These are phyloP conservation scores for Peniophora sp. DNA, from an alignment of 1,284 basidiomycete genomes.

Conservation along the genomic window DNA sequence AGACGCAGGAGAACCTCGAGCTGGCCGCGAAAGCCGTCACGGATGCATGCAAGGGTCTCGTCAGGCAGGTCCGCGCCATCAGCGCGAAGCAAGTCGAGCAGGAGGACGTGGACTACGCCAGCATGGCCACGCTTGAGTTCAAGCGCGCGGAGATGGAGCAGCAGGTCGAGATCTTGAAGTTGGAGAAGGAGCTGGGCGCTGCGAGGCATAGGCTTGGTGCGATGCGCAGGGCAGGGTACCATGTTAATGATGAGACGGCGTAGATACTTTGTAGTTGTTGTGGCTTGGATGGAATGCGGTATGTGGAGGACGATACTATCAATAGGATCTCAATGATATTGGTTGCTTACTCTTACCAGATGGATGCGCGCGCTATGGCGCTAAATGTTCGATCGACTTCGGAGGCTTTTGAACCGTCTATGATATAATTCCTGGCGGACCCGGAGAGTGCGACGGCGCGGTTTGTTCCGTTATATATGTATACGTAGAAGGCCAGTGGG, in stretches of 20 bases:
- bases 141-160: conserved; percentile 98
- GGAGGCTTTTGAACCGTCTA: too few relatives aligned
- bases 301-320: too few relatives aligned
- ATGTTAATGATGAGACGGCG: conserved; percentile 55
- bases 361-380: too few relatives aligned
- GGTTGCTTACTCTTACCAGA: too few relatives aligned
- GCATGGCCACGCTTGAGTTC: conserved; percentile 93
- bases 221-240: conserved; percentile 88
- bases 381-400: too few relatives aligned
- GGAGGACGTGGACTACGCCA: conserved; percentile 84
- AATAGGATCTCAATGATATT: too few relatives aligned
- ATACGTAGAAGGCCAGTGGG: too few relatives aligned
- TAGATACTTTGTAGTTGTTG: neutral
- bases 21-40: conserved; percentile 96
- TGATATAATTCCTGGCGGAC: too few relatives aligned
- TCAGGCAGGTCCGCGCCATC: conserved; percentile 94
- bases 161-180: conserved; percentile 93
- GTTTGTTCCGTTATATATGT: too few relatives aligned
- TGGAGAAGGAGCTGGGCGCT: conserved; percentile 93
- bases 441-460: too few relatives aligned
- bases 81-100: conserved; percentile 77
- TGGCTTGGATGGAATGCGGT: too few relatives aligned
- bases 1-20: conserved; percentile 95
- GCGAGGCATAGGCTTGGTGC: conserved; percentile 81
- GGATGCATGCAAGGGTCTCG: conserved; percentile 96